These are phyloP conservation scores for Fraxinus nigra DNA, from an alignment of 305 asterid species.

Conservation along the genomic window DNA sequence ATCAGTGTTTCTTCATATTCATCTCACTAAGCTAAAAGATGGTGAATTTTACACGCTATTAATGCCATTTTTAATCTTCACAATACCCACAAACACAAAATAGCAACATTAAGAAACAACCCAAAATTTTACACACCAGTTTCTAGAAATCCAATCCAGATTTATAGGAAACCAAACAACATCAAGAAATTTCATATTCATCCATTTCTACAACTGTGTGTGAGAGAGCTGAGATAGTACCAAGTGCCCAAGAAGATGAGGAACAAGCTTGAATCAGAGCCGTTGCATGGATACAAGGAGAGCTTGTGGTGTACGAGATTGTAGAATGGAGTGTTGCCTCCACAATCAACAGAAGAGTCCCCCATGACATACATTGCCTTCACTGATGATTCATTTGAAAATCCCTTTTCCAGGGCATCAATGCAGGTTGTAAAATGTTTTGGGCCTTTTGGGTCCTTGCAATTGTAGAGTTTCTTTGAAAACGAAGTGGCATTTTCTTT, in stretches of 20 bases:
- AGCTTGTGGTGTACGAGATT: constrained; percentile 32
- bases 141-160: constrained; percentile 6
- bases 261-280: constrained; percentile 59
- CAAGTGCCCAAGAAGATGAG: constrained; percentile 43
- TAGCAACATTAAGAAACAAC: background rate
- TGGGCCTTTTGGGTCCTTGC: too few species aligned
- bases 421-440: too few species aligned
- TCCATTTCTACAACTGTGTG: background rate
- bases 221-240: constrained; percentile 27
- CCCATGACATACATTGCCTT: constrained; percentile 54
- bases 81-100: background rate
- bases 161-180: background rate
- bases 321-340: constrained; percentile 56
- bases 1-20: background rate
- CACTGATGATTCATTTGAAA: constrained; percentile 26
- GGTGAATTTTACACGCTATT: background rate
- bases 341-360: constrained; percentile 70
- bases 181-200: background rate
- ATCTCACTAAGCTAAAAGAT: background rate
- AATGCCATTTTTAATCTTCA: background rate
- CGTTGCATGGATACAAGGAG: constrained; percentile 57
- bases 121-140: background rate
- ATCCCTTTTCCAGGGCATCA: constrained; percentile 21
- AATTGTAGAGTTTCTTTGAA: too few species aligned
- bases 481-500: background rate